A percentile compares a stretch with the other conserved stretches of the same genome.
Conservation (phyloP, 257 asterid genomes). For the Nicotiana sylvestris region DNA sequence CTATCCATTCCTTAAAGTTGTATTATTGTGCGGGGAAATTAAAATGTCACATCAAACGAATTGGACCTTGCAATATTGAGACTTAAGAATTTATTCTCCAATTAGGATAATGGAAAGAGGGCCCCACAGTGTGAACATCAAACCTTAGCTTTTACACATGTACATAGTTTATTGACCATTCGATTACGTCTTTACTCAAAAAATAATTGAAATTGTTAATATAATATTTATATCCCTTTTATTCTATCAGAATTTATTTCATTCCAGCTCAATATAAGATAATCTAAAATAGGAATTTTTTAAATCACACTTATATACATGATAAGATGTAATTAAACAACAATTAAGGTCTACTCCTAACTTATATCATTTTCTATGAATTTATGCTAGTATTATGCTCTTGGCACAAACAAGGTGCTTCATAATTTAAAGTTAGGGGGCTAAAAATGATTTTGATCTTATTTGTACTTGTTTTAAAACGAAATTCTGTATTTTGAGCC, state of each 20-base stretch:
- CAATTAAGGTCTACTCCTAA: neutral
- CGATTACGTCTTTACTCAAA: neutral
- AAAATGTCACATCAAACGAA: neutral
- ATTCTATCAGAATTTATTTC: neutral
- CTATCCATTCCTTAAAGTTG: neutral
- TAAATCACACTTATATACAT: neutral
- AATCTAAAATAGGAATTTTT: neutral
- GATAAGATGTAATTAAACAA: neutral
- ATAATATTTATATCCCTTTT: neutral
- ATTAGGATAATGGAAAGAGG: neutral
- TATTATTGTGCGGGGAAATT: no score
- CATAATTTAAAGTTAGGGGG: no score
- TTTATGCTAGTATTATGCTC: neutral
- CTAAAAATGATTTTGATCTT: no score
- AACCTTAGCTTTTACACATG: neutral
- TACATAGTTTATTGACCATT: neutral
- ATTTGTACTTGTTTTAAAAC: no score
- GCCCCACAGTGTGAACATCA: neutral
- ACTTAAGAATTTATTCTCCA: neutral
- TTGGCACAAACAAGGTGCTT: neutral
- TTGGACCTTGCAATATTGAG: neutral
- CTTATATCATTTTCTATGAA: neutral
- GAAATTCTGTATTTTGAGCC: no score
- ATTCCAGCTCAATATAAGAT: neutral
- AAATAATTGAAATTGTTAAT: neutral